These are phyloP conservation scores for Phytopythium montanum DNA, from an alignment of 352 stramenopile genomes.

Conservation along the genomic window DNA sequence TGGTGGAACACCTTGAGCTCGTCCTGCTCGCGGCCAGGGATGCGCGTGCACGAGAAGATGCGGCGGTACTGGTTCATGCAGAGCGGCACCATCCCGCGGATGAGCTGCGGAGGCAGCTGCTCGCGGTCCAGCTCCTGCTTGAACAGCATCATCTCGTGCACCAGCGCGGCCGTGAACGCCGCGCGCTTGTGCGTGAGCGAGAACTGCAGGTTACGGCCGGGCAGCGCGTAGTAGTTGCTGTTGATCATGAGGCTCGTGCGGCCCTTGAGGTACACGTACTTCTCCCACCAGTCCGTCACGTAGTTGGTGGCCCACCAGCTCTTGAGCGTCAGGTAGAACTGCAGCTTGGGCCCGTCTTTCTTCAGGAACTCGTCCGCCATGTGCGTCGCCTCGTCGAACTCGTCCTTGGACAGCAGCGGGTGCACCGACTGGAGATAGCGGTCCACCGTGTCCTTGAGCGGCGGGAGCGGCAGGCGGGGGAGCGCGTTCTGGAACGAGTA, in stretches of 20 bases:
- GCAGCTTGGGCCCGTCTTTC: constrained; percentile 86
- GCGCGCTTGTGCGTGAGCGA: constrained; percentile 54
- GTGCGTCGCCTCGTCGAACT: constrained; percentile 87
- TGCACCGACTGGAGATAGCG: constrained; percentile 92
- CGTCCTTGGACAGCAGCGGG: constrained; percentile 78
- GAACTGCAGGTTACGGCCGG: constrained; percentile 56
- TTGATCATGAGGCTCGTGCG: constrained; percentile 90
- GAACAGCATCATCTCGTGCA: constrained; percentile 84
- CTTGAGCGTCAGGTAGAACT: constrained; percentile 90
- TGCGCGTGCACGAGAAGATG: constrained; percentile 88
- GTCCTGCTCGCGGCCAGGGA: constrained; percentile 85
- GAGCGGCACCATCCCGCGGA: constrained; percentile 83
- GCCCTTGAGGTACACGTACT: constrained; percentile 88
- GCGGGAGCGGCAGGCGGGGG: constrained; percentile 89
- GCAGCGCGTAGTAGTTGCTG: constrained; percentile 91
- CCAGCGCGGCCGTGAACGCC: constrained; percentile 59
- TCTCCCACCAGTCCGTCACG: constrained; percentile 89
- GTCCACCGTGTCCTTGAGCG: constrained; percentile 91
- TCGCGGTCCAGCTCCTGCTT: constrained; percentile 86
- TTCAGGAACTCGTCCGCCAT: constrained; percentile 86
- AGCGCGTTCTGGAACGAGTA: constrained; percentile 92
- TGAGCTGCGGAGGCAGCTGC: constrained; percentile 71
- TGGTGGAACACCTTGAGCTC: constrained; percentile 63
- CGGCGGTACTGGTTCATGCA: constrained; percentile 91
- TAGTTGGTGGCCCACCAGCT: constrained; percentile 90